Evolutionary conservation across 1,284 basidiomycete species (phyloP).

Genomic region (Earliella scabrosa): DNA sequence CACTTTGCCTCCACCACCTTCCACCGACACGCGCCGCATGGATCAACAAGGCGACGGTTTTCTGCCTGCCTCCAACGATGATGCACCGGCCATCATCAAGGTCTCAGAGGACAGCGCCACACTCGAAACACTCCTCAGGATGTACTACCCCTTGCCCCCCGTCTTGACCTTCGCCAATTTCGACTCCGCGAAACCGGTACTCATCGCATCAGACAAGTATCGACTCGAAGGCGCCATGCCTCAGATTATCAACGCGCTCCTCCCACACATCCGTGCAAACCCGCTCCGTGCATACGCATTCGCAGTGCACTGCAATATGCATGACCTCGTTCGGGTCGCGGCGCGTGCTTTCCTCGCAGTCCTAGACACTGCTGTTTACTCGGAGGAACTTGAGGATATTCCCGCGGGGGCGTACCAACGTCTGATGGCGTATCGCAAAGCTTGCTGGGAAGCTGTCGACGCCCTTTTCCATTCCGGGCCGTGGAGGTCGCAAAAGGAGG

Average conservation of each 20-base stretch:
- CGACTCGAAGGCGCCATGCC: background rate
- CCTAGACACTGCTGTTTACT: background rate
- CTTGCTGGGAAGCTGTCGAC: too few relatives aligned
- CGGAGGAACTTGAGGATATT: conserved; percentile 12
- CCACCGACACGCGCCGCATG: too few relatives aligned
- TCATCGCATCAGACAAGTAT: background rate
- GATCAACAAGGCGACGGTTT: too few relatives aligned
- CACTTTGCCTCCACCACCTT: conserved; percentile 14
- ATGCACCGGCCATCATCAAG: too few relatives aligned
- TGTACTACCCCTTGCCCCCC: background rate
- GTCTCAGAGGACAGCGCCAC: background rate
- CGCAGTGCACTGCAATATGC: background rate
- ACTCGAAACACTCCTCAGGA: background rate
- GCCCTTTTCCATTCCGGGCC: too few relatives aligned
- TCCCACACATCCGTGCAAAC: background rate
- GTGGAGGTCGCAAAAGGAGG: too few relatives aligned
- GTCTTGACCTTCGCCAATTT: background rate
- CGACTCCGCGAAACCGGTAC: background rate
- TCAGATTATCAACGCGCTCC: background rate
- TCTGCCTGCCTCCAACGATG: too few relatives aligned
- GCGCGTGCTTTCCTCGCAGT: background rate
- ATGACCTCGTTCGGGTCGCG: background rate
- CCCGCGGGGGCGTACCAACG: conserved; percentile 9
- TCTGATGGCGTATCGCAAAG: conserved; percentile 6
- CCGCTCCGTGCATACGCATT: background rate